phyloP scores from a whole-genome alignment of 305 asterid genomes.

The Solanum hybrid region DNA sequence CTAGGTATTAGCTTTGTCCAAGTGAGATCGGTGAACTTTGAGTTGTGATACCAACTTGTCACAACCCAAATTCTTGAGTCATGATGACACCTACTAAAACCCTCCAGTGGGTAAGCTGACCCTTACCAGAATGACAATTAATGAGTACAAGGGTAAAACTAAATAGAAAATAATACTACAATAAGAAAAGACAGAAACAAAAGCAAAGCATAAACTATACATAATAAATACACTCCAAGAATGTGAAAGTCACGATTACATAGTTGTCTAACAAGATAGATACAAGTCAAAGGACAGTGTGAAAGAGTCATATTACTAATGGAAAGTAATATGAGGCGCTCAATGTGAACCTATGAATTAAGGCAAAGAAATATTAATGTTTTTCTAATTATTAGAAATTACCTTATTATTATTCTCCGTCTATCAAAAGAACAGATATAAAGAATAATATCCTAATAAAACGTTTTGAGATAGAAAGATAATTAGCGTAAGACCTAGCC shows the following conservation, averaged over 20 bases:
- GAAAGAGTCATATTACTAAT: not conserved
- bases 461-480: not conserved
- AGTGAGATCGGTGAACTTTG: not conserved
- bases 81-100: not conserved
- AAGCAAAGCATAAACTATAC: not conserved
- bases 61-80: not conserved
- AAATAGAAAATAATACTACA: not conserved
- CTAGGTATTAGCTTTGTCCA: not conserved
- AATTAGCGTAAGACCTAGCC: not conserved
- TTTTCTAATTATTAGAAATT: not conserved
- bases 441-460: not conserved
- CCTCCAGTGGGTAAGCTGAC: not conserved
- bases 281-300: not conserved
- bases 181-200: not conserved
- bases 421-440: not conserved
- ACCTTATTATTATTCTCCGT: not conserved
- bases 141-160: not conserved
- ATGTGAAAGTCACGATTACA: not conserved
- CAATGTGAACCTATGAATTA: too few relatives aligned
- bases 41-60: not conserved
- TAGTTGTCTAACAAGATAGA: not conserved
- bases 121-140: not conserved
- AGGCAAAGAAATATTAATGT: not conserved
- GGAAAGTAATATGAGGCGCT: not conserved
- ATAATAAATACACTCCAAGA: not conserved